Percentiles rank a stretch among this genome's conserved stretches.
Evolutionary conservation across 352 stramenopile genomes (phyloP).

Genomic region (Pythium chondricola): DNA sequence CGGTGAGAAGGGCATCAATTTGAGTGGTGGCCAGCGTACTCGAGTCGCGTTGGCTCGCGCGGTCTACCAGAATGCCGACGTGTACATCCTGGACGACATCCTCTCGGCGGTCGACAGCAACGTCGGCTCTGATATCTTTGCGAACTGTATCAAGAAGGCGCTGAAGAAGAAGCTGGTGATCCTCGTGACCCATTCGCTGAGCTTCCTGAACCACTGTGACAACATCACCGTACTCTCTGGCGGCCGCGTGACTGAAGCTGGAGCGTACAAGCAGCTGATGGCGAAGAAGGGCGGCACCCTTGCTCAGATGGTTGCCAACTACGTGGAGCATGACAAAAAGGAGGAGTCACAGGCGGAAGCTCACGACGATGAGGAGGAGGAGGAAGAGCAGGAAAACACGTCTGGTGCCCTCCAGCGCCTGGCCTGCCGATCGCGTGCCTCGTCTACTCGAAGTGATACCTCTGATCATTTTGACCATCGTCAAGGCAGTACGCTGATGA

Average conservation of each 20-base stretch:
- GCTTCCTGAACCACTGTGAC: conserved; percentile 66
- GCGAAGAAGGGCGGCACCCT: conserved; percentile 45
- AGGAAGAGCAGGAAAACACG: conserved; percentile 28
- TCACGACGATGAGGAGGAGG: conserved; percentile 27
- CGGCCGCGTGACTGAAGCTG: conserved; percentile 35
- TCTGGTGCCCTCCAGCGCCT: conserved; percentile 12
- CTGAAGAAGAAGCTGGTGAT: conserved; percentile 74
- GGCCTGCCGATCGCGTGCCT: conserved; percentile 35
- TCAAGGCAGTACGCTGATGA: conserved; percentile 34
- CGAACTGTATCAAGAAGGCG: conserved; percentile 81
- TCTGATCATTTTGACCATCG: conserved; percentile 30
- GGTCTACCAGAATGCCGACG: conserved; percentile 92
- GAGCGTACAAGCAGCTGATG: conserved; percentile 8
- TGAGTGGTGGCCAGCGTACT: conserved; percentile 94
- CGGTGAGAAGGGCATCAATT: conserved; percentile 96
- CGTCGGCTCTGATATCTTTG: conserved; percentile 93
- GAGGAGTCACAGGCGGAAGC: conserved; percentile 29
- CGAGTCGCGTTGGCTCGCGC: conserved; percentile 91
- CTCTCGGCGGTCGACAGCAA: conserved; percentile 96
- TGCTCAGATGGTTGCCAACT: conserved; percentile 46
- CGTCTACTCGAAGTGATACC: conserved; percentile 47
- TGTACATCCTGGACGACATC: conserved; percentile 96
- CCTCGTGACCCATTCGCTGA: conserved; percentile 90
- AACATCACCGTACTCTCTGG: conserved; percentile 33
- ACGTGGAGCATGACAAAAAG: conserved; percentile 45